Conservation (phyloP, 345 rosid genomes). For the Brassica nigra region DNA sequence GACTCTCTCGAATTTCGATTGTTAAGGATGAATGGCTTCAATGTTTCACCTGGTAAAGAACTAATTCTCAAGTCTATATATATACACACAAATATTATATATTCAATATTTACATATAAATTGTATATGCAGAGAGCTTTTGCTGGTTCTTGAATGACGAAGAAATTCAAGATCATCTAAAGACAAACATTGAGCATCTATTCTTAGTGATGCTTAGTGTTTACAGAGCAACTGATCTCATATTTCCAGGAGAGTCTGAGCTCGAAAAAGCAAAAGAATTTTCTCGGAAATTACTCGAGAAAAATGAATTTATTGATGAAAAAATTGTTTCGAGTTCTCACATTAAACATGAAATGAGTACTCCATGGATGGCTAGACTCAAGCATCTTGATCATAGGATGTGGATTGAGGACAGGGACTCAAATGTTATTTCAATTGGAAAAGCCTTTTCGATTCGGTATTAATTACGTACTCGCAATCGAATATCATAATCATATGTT, state of each 20-base stretch:
- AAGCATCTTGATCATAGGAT: conserved; percentile 62
- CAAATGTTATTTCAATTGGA: conserved; percentile 50
- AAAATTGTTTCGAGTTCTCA: neutral
- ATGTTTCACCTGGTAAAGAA: conserved; percentile 50
- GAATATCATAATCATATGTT: neutral
- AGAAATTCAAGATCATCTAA: conserved; percentile 37
- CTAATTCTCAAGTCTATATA: neutral
- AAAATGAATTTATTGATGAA: conserved; percentile 4
- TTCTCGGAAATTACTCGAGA: conserved; percentile 47
- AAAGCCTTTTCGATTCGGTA: conserved; percentile 55
- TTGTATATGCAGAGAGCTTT: conserved; percentile 44
- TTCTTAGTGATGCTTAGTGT: conserved; percentile 47
- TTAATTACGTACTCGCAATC: neutral
- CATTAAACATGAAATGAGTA: conserved; percentile 50
- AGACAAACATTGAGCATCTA: conserved; percentile 36
- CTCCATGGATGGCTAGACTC: conserved; percentile 60
- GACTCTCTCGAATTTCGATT: conserved; percentile 58
- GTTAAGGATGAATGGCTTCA: conserved; percentile 52
- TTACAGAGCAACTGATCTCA: conserved; percentile 59
- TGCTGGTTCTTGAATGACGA: conserved; percentile 56
- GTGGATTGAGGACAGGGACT: conserved; percentile 59
- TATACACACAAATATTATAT: neutral
- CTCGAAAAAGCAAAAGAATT: conserved; percentile 53
- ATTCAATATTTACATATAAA: neutral
- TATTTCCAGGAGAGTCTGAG: conserved; percentile 53